These are phyloP conservation scores for Cystobasidiopsis lactophilus DNA, from an alignment of 768 basidiomycete genomes.

Conservation along the genomic window DNA sequence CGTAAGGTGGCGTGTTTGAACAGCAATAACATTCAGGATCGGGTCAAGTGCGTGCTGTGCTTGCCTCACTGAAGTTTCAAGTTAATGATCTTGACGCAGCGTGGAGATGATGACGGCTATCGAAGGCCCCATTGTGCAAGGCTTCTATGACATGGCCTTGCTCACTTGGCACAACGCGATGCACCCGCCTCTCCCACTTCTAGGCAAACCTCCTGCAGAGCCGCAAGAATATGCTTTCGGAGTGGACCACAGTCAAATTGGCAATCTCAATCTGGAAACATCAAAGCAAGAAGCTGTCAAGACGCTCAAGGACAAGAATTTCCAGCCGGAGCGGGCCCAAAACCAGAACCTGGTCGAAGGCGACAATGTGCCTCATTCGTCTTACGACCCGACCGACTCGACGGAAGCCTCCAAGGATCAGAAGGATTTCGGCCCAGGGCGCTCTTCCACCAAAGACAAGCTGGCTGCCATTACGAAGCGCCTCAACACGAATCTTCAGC, in stretches of 20 bases:
- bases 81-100: too few species aligned
- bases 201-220: neutral
- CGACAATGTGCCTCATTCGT: too few species aligned
- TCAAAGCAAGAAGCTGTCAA: too few species aligned
- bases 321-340: too few species aligned
- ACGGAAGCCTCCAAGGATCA: too few species aligned
- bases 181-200: slow-evolving; percentile 9
- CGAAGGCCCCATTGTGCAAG: slow-evolving; percentile 47
- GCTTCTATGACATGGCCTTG: slow-evolving; percentile 46
- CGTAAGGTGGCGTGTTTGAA: slow-evolving; percentile 41
- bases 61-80: too few species aligned
- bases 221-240: slow-evolving; percentile 21
- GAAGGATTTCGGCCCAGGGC: too few species aligned
- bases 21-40: slow-evolving; percentile 44
- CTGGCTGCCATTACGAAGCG: neutral
- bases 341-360: too few species aligned
- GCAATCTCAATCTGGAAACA: too few species aligned
- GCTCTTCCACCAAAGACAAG: neutral
- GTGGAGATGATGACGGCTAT: slow-evolving; percentile 43
- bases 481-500: neutral
- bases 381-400: too few species aligned
- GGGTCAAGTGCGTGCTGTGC: slow-evolving; percentile 20
- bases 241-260: slow-evolving; percentile 27
- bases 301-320: too few species aligned
- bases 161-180: slow-evolving; percentile 22